Conservation (phyloP, 805 yeast species). For the Candida oleophila region DNA sequence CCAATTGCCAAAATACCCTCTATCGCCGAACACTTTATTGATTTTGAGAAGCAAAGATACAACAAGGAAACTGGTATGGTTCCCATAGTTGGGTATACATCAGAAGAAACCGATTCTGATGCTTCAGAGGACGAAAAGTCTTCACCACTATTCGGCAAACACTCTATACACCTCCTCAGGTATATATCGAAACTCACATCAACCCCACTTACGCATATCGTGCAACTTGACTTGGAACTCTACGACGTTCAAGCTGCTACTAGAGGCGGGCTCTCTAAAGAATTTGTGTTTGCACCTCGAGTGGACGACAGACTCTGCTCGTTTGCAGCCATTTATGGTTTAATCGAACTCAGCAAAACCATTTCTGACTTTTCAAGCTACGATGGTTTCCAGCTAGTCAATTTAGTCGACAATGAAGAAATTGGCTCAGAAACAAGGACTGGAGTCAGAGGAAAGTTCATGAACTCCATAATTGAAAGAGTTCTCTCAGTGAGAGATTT, state of each 20-base stretch:
- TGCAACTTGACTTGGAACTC: slow-evolving; percentile 36
- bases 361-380: slow-evolving; percentile 8
- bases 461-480: slow-evolving; percentile 11
- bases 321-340: slow-evolving; percentile 33
- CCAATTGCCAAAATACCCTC: slow-evolving; percentile 41
- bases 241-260: slow-evolving; percentile 34
- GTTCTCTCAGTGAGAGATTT: background rate
- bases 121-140: slow-evolving; percentile 16
- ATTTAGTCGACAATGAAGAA: slow-evolving; percentile 41
- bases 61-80: slow-evolving; percentile 39
- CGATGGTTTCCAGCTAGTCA: slow-evolving; percentile 30
- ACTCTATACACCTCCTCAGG: slow-evolving; percentile 31
- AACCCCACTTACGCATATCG: slow-evolving; percentile 20
- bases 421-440: slow-evolving; percentile 40
- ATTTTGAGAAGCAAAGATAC: slow-evolving; percentile 23
- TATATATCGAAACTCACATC: slow-evolving; percentile 26
- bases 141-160: slow-evolving; percentile 25
- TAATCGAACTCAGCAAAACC: slow-evolving; percentile 19
- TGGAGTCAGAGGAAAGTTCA: slow-evolving; percentile 38
- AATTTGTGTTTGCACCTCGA: slow-evolving; percentile 39
- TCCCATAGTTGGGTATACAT: slow-evolving; percentile 34
- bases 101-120: background rate
- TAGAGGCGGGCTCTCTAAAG: slow-evolving; percentile 36
- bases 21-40: slow-evolving; percentile 39
- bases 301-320: slow-evolving; percentile 44